These are phyloP conservation scores for Vigna reflexopilosa DNA, from an alignment of 306 rosid species.

Conservation along the genomic window DNA sequence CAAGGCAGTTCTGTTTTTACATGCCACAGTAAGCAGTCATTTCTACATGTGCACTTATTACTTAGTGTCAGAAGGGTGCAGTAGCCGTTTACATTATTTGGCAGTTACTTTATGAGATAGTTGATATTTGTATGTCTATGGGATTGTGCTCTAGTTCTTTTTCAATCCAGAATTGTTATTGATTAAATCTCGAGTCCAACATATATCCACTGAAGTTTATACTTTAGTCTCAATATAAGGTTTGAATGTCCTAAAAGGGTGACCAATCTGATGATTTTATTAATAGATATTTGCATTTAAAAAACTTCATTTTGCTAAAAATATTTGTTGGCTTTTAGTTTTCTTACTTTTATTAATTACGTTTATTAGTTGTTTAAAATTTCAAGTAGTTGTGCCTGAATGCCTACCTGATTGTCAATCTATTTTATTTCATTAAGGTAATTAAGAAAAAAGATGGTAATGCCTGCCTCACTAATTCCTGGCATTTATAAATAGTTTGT, in stretches of 20 bases:
- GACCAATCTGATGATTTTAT: neutral
- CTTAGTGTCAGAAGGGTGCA: too few species aligned
- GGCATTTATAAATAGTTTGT: neutral
- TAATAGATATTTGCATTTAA: neutral
- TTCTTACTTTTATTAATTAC: constrained; percentile 1
- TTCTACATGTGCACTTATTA: too few species aligned
- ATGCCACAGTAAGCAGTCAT: too few species aligned
- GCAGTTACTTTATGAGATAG: too few species aligned
- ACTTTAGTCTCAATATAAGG: constrained; percentile 11
- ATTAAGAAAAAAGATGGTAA: neutral
- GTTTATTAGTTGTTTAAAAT: neutral
- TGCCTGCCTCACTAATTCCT: neutral
- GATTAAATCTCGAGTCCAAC: too few species aligned
- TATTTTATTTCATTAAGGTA: neutral
- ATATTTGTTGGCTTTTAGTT: neutral
- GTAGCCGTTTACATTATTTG: too few species aligned
- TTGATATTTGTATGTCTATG: too few species aligned
- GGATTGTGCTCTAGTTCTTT: too few species aligned
- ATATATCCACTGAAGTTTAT: constrained; percentile 3
- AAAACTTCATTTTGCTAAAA: neutral
- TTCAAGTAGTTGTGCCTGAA: neutral
- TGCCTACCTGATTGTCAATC: constrained; percentile 1
- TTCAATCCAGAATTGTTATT: too few species aligned
- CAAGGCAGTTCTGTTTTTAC: too few species aligned
- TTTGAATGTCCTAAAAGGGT: constrained; percentile 11